Conservation (phyloP, 2,329 filamentous ascomycete genomes). For the Blastomyces percursus region DNA sequence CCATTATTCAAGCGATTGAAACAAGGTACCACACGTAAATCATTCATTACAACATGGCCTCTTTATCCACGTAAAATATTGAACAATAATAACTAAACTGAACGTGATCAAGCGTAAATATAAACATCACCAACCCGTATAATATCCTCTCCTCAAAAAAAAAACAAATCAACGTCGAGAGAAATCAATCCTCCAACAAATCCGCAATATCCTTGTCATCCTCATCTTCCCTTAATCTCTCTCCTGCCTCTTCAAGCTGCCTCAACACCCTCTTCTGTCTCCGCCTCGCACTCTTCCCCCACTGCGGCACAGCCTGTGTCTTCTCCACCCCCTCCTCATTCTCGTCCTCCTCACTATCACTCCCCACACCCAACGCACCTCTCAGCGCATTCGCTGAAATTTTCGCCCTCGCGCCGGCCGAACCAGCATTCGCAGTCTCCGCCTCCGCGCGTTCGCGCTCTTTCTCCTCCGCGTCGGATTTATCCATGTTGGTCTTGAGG, state of each 20-base stretch:
- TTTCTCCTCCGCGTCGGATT: constrained; percentile 48
- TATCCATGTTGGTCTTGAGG: constrained; percentile 29
- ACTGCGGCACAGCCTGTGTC: constrained; percentile 36
- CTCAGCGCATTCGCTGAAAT: constrained; percentile 56
- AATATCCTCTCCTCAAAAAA: not conserved
- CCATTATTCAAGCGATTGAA: not conserved
- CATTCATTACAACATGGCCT: not conserved
- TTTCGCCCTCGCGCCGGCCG: constrained; percentile 36
- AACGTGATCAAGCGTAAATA: not conserved
- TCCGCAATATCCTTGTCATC: constrained; percentile 68
- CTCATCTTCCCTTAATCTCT: constrained; percentile 52
- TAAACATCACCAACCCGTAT: too few relatives aligned
- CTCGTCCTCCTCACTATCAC: constrained; percentile 39
- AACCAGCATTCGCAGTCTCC: constrained; percentile 26
- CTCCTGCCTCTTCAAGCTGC: constrained; percentile 52
- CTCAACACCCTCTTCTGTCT: constrained; percentile 58
- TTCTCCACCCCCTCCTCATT: constrained; percentile 22
- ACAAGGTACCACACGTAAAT: not conserved
- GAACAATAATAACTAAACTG: not conserved
- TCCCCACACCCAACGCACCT: constrained; percentile 43
- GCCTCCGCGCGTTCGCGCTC: constrained; percentile 38
- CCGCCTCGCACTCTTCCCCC: constrained; percentile 60
- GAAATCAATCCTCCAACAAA: constrained; percentile 47
- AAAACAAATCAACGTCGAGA: not conserved
- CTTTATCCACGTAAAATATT: not conserved